Base-by-base conservation (phyloP, 148 eudicot genomes). In the Chenopodium berlandieri region DNA sequence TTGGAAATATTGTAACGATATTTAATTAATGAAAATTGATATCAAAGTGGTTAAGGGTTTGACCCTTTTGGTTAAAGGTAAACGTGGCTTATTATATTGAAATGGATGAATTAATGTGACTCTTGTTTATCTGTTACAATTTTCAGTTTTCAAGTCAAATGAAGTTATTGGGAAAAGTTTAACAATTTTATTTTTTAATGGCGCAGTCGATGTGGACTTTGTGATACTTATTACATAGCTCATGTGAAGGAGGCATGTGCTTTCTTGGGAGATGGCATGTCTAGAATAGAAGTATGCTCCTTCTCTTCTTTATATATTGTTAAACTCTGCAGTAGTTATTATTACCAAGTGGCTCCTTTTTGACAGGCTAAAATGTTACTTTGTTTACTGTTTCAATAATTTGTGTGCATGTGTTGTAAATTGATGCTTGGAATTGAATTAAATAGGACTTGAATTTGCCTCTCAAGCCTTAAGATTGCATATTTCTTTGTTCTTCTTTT, bases 201-300 rank as follows among this genome's bases (percentile, higher is more conserved):
- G 30, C 83, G 87, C 91, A 96, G 98, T 86, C 84, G 66, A 34
- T 96, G 98, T 48, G 99, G 99, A 75, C 88, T 96, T 79, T 96
- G 98, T 81, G 99, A 96, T 83, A 86, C 95, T 3, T 96, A 96
- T 80, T 96, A 94, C 83, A 89, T 94, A 81, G 95, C 99, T 78
- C 98, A 96, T 83, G 99, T 96, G 85, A 96, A 96, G 89, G 83
- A 94, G 75, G 97, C 99, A 63, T 96, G 99, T 81, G 99, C 98
- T 76, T 96, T 96, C 85, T 72, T 96, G 75, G 99, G 99, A 44
- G 98, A 92, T 85, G 99, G 98, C 85, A 96, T 96, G 99, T 96
- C 98, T 79, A 91, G 92, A 86, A 86, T 95, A 83, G 97, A 95
- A 87, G 97, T 93, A 84, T 83, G 94, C 82, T 31, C 71, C 6